Base-by-base conservation (phyloP, 2,329 filamentous ascomycete genomes). In the Fusarium algeriense region DNA sequence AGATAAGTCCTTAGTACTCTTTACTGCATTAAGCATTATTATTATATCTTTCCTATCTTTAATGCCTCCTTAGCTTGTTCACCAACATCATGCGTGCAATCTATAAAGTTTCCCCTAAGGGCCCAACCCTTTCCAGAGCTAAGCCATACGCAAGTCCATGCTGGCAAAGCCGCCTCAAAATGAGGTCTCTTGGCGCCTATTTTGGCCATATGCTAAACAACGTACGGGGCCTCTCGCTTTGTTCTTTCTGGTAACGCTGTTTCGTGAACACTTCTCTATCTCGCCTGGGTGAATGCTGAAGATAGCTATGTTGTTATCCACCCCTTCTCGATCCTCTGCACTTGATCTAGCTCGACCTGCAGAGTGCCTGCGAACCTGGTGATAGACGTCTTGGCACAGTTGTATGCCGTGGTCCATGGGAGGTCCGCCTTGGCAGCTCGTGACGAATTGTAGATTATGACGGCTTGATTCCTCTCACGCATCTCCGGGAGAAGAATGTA, bases 51-150 rank as follows among this genome's bases (percentile, higher is more conserved):
- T 11, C 17, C 17, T 8, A 14, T 7, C 6, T 26, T n/a, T 11
- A 10, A 17, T 10, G 20, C n/a, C 1, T 23, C 41, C 41, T 30
- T 30, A 5, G 26, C 26, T 9, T 46, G 44, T 11, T 46, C 44
- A 1, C 32, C 9, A 0, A 50, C 32, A 26, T 50, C 48, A 2
- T 30, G 48, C 0, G 48, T 50, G 4, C 48, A 35, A 13, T 50
- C 48, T 19, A 50, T n/a, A n/a, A 37, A 50, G 3, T n/a, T n/a
- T 6, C 48, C 48, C 17, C 20, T 15, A 0, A 50, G 20, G 1
- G 8, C 20, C 1, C 8, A 14, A 15, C 11, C 20, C 9, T 26
- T 50, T 17, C 32, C 32, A 11, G 32, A 37, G 32, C 48, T 37
- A 11, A 50, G 48, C 32, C 48, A 50, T 1, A 50, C 48, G 1